A percentile compares a stretch with the other conserved stretches of the same genome.
These are phyloP conservation scores for Yamagishiella unicocca DNA, from an alignment of 139 green algal genomes.

Conservation along the genomic window DNA sequence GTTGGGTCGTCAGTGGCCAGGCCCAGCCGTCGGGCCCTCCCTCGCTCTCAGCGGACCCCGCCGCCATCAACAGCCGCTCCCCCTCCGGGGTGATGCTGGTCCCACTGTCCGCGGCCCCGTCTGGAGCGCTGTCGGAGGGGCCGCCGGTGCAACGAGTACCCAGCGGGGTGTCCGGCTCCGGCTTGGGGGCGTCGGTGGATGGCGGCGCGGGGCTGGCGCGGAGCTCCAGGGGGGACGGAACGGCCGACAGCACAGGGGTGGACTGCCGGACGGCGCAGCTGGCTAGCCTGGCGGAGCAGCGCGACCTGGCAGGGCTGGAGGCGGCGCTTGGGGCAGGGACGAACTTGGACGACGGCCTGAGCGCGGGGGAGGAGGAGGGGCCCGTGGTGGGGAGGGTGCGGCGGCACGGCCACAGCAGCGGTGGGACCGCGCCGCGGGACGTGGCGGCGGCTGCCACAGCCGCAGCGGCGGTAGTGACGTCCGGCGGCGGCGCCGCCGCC, in stretches of 20 bases:
- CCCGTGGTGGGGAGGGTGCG: slow-evolving; percentile 22
- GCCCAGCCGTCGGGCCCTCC: too few species aligned
- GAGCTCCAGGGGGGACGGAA: too few species aligned
- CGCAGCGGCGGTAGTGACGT: neutral
- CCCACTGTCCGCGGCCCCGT: too few species aligned
- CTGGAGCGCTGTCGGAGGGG: too few species aligned
- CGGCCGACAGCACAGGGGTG: too few species aligned
- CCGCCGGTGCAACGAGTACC: too few species aligned
- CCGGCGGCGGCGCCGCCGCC: neutral
- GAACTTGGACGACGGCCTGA: slow-evolving; percentile 10
- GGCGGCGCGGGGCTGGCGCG: neutral
- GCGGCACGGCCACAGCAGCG: neutral
- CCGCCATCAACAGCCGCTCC: neutral
- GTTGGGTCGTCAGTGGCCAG: neutral
- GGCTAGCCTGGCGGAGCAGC: slow-evolving; percentile 83
- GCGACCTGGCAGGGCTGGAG: slow-evolving; percentile 71
- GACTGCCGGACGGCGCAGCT: slow-evolving; percentile 70
- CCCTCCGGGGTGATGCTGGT: too few species aligned
- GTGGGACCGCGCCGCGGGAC: neutral
- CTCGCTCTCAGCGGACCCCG: neutral
- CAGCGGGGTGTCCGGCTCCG: too few species aligned
- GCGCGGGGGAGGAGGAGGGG: neutral
- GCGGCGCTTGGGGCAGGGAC: slow-evolving; percentile 47
- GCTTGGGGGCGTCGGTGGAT: neutral
- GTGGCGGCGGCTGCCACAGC: neutral